Conservation (phyloP, 2,329 filamentous ascomycete species). For the Hymenoscyphus salicellus region DNA sequence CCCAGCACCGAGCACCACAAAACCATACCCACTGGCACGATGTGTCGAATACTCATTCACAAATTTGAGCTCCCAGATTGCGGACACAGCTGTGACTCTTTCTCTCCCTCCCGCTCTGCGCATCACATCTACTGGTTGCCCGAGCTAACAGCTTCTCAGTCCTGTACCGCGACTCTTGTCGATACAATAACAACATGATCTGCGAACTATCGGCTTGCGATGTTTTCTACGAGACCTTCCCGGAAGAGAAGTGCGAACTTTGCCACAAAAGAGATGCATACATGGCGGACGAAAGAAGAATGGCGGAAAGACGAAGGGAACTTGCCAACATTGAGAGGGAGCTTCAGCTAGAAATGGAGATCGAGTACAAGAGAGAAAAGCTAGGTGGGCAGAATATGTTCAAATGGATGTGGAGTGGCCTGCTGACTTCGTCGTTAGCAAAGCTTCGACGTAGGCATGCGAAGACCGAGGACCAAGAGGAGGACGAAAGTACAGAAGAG, state of each 20-base stretch:
- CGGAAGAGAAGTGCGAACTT: neutral
- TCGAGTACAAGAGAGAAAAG: neutral
- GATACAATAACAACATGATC: neutral
- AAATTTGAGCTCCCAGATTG: neutral
- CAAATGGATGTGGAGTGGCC: neutral
- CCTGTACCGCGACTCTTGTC: neutral
- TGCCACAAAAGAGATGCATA: neutral
- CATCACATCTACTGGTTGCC: neutral
- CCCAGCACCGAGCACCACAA: conserved; percentile 23
- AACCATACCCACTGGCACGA: neutral
- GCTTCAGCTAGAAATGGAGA: conserved; percentile 1
- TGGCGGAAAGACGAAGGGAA: neutral
- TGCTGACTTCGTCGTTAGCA: neutral
- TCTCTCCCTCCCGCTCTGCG: neutral
- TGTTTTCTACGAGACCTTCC: neutral
- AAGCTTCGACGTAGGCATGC: neutral
- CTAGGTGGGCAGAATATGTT: neutral
- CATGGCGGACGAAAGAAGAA: neutral
- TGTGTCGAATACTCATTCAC: neutral
- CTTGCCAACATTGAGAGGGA: neutral
- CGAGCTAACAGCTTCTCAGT: neutral
- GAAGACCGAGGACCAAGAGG: neutral
- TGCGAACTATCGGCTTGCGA: neutral
- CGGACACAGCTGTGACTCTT: neutral
- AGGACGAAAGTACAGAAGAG: neutral